phyloP scores from a whole-genome alignment of 108 stramenopile species.

The Mediolabrus comicus region DNA sequence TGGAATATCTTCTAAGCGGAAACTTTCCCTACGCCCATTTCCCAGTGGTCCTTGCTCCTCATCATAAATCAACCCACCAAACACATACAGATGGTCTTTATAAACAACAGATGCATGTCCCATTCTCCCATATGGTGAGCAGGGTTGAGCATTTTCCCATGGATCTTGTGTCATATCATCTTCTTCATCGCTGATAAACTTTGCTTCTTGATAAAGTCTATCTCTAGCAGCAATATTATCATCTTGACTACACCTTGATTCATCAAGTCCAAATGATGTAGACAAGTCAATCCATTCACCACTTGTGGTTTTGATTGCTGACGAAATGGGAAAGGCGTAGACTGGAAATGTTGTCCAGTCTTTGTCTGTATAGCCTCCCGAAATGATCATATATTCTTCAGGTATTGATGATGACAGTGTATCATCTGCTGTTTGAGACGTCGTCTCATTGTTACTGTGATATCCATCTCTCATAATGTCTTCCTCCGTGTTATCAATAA shows the following conservation, averaged over 20 bases:
- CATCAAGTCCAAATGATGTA: slow-evolving; percentile 3
- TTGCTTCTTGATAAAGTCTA: slow-evolving; percentile 23
- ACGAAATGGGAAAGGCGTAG: slow-evolving; percentile 50
- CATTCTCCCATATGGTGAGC: slow-evolving; percentile 42
- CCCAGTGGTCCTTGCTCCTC: slow-evolving; percentile 17
- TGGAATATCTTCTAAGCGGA: slow-evolving; percentile 45
- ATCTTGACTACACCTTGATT: slow-evolving; percentile 17
- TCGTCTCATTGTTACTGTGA: not conserved
- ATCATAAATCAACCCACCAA: slow-evolving; percentile 52
- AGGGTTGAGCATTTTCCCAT: slow-evolving; percentile 24
- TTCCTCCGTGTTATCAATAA: not conserved
- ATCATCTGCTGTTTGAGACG: not conserved
- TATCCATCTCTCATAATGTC: not conserved
- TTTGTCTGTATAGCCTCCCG: slow-evolving; percentile 51
- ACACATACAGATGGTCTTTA: slow-evolving; percentile 44
- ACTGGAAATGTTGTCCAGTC: slow-evolving; percentile 60
- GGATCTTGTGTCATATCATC: slow-evolving; percentile 13
- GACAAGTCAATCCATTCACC: slow-evolving; percentile 45
- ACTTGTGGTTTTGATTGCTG: slow-evolving; percentile 3
- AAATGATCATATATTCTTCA: slow-evolving; percentile 55
- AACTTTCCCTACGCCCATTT: slow-evolving; percentile 17
- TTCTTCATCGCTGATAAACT: too few species aligned
- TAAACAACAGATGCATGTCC: slow-evolving; percentile 42
- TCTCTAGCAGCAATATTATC: slow-evolving; percentile 18
- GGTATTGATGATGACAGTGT: not conserved